Evolutionary conservation across 2,329 filamentous ascomycete species (phyloP).

Genomic region (Paradendryphiella salina): DNA sequence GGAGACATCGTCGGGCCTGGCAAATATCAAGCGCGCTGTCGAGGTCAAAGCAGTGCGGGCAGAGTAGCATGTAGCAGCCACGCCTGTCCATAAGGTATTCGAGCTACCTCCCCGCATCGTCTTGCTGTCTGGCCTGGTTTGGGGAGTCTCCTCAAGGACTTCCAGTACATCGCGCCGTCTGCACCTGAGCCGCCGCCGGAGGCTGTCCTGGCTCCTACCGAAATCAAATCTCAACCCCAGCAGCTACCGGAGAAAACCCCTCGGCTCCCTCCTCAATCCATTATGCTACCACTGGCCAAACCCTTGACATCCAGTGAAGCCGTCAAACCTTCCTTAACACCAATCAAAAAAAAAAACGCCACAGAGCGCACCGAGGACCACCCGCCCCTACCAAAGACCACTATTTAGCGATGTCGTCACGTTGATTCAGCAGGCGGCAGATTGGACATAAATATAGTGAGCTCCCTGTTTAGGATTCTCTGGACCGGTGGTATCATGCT

Average conservation of each 20-base stretch:
- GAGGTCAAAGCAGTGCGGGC: neutral
- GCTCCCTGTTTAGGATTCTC: neutral
- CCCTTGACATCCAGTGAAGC: neutral
- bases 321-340: neutral
- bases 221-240: neutral
- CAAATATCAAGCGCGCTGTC: neutral
- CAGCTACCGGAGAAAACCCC: neutral
- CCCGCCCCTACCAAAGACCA: neutral
- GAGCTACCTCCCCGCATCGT: neutral
- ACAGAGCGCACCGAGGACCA: neutral
- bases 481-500: neutral
- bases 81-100: neutral
- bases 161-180: neutral
- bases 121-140: neutral
- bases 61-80: neutral
- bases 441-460: slow-evolving; percentile 1
- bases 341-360: too few relatives aligned
- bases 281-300: neutral
- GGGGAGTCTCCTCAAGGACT: neutral
- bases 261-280: neutral
- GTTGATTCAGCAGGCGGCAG: neutral
- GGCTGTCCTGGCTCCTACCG: neutral
- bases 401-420: neutral
- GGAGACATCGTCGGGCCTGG: neutral
- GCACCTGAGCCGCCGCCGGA: neutral